Base-by-base conservation (phyloP, 75 land plant genomes). In the Selaginella moellendorffii region DNA sequence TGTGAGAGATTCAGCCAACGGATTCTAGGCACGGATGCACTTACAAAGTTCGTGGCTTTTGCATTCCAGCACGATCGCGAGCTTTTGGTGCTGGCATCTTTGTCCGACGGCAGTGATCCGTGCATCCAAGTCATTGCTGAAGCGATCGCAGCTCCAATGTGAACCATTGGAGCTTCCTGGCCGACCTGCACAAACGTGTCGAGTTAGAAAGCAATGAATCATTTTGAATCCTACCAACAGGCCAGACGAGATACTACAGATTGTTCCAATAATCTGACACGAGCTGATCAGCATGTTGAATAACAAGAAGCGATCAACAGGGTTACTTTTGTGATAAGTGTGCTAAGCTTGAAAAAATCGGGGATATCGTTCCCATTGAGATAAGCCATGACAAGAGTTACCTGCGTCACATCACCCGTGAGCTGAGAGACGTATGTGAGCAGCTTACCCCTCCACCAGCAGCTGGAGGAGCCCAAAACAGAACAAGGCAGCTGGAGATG, bases 371-470 rank as follows among this genome's bases (percentile, higher is more conserved):
- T 77, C 60, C 79, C 79, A 64, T 77, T 77, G 25, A 77, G 59
- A 54, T 77, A 77, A 27, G 79, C 79, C 77, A 77, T 77, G 29
- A 77, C 79, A 52, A 77, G 77, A 23, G 79, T 77, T 5, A 77
- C 79, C 79, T 77, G 54, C 21, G 5, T 8, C 5, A 56, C 8
- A 56, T n/a, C n/a, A n/a, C n/a, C n/a, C n/a, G n/a, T n/a, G n/a
- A n/a, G n/a, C n/a, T n/a, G n/a, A n/a, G n/a, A n/a, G n/a, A n/a
- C n/a, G n/a, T n/a, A n/a, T n/a, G n/a, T n/a, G n/a, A n/a, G n/a
- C n/a, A n/a, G 63, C 77, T 23, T 76, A 76, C 78, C 69, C 78
- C 78, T 51, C 78, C 78, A 72, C 76, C 76, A 61, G 78, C 78
- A 62, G 78, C 78, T 26, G 78, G 76, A 29, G 78, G 78, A 63